These are phyloP conservation scores for Nakataea oryzae DNA, from an alignment of 2,329 filamentous ascomycete species.

Conservation along the genomic window DNA sequence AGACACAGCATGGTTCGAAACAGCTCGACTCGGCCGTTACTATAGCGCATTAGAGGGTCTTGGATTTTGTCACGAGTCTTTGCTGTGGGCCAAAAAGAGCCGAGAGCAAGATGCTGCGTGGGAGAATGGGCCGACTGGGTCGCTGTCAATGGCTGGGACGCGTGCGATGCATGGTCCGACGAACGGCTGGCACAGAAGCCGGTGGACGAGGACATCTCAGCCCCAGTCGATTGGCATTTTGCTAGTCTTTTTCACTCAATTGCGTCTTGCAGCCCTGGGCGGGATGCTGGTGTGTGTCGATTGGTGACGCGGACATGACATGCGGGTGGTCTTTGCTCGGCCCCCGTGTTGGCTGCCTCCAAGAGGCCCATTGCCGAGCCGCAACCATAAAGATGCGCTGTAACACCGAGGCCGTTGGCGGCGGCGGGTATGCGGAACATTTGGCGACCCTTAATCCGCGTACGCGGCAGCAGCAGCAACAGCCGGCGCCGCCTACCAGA, in stretches of 20 bases:
- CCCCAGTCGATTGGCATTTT: not conserved
- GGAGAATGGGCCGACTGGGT: not conserved
- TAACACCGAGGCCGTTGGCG: not conserved
- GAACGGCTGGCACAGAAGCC: not conserved
- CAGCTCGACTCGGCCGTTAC: not conserved
- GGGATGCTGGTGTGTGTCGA: too few relatives aligned
- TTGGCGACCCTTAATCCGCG: not conserved
- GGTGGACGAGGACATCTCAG: not conserved
- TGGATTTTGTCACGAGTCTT: not conserved
- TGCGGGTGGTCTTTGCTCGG: not conserved
- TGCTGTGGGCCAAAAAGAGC: not conserved
- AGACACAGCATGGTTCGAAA: not conserved
- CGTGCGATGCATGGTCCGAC: not conserved
- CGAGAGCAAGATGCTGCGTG: not conserved
- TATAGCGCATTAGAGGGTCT: not conserved
- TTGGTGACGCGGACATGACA: not conserved
- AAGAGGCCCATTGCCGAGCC: not conserved
- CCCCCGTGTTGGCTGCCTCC: not conserved
- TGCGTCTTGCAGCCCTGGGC: not conserved
- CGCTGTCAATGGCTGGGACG: not conserved
- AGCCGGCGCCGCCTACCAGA: too few relatives aligned
- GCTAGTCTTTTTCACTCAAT: not conserved
- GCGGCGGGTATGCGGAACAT: not conserved
- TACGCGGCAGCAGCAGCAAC: too few relatives aligned
- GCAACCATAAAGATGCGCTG: not conserved